phyloP scores from a whole-genome alignment of 2,329 filamentous ascomycete species.

The Aschersonia sp. region DNA sequence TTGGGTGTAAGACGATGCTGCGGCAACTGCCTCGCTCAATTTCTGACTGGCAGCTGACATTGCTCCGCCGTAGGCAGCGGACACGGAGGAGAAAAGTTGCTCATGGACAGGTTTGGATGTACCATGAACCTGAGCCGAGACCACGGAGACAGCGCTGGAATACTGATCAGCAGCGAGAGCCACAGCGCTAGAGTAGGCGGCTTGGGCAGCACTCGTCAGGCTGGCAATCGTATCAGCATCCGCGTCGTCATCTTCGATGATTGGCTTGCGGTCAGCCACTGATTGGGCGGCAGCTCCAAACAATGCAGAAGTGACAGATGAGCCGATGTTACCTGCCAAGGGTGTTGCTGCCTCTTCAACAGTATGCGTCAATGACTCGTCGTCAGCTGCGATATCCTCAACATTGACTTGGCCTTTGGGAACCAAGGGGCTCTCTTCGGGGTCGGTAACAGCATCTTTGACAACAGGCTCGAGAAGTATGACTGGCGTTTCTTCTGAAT shows the following conservation, averaged over 20 bases:
- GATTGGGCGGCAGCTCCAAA: slow-evolving; percentile 37
- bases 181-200: slow-evolving; percentile 50
- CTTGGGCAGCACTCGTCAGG: slow-evolving; percentile 30
- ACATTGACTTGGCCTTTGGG: neutral
- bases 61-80: slow-evolving; percentile 52
- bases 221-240: slow-evolving; percentile 17
- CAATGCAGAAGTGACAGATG: slow-evolving; percentile 21
- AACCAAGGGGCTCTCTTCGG: neutral
- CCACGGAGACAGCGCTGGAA: slow-evolving; percentile 48
- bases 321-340: neutral
- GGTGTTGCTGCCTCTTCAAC: neutral
- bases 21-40: slow-evolving; percentile 38
- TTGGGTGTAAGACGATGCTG: slow-evolving; percentile 34
- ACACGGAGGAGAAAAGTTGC: slow-evolving; percentile 53
- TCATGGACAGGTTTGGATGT: slow-evolving; percentile 56
- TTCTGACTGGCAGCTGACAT: slow-evolving; percentile 45
- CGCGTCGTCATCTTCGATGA: slow-evolving; percentile 28
- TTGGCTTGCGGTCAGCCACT: slow-evolving; percentile 30
- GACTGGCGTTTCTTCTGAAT: neutral
- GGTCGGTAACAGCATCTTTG: neutral
- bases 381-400: neutral
- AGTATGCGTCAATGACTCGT: neutral
- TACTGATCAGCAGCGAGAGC: slow-evolving; percentile 55
- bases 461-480: neutral
- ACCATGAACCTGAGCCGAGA: slow-evolving; percentile 54